Evolutionary conservation across 2,329 filamentous ascomycete species (phyloP).

Genomic region (Alternaria dauci): DNA sequence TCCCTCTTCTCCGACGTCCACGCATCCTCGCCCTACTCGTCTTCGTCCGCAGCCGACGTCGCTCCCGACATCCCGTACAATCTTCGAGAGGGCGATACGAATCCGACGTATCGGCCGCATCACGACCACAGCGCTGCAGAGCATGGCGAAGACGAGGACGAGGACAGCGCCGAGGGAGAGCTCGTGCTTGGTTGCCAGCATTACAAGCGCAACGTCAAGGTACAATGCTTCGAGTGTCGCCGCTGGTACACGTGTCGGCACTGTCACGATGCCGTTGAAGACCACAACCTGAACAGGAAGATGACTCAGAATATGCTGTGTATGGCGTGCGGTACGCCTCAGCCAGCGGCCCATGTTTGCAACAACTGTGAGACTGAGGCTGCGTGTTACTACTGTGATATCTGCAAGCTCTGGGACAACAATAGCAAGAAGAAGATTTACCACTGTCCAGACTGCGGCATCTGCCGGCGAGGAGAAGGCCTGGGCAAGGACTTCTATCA

Average conservation of each 20-base stretch:
- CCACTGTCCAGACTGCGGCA: conserved; percentile 94
- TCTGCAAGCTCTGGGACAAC: conserved; percentile 98
- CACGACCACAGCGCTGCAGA: conserved; percentile 41
- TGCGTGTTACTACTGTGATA: conserved; percentile 89
- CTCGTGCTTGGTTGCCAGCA: conserved; percentile 79
- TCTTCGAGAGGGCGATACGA: conserved; percentile 43
- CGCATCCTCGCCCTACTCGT: conserved; percentile 46
- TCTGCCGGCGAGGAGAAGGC: conserved; percentile 89
- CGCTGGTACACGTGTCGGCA: conserved; percentile 95
- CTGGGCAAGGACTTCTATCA: conserved; percentile 97
- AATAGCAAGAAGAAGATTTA: conserved; percentile 91
- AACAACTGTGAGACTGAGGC: conserved; percentile 76
- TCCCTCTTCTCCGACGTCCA: conserved; percentile 47
- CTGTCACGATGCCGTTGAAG: conserved; percentile 86
- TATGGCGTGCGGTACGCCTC: conserved; percentile 90
- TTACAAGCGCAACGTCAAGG: conserved; percentile 94
- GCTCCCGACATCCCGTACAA: conserved; percentile 48
- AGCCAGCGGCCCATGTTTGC: conserved; percentile 81
- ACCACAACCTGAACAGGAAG: conserved; percentile 79
- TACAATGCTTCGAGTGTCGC: conserved; percentile 89
- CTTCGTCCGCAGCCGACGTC: conserved; percentile 44
- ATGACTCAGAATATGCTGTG: conserved; percentile 96
- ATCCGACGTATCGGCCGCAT: conserved; percentile 41
- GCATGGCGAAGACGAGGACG: conserved; percentile 57
- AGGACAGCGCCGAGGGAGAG: conserved; percentile 59